Evolutionary conservation across 805 yeast species (phyloP), one percentile per base, ranked within the genome.

Genomic region (Spathaspora sp.): DNA sequence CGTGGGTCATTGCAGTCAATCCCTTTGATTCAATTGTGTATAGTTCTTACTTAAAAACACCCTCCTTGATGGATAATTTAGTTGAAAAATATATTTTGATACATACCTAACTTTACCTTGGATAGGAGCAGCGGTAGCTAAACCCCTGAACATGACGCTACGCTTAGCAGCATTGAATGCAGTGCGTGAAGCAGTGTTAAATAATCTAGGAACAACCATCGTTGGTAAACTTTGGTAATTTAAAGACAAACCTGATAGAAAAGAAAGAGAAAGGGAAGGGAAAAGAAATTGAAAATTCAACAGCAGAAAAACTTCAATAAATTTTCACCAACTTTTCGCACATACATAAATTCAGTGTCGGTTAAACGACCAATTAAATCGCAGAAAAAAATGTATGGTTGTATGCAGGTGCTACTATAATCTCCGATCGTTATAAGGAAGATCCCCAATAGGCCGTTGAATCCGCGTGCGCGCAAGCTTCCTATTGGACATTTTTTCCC

Each of bases 151-250:
- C 73, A 85, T 80, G 69, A 76, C 66, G 80, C 86, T 85, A 72
- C 91, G 89, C 81, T 84, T 87, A 67, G 91, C 96, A 65, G 93
- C 92, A 76, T 85, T 83, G 77, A 87, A 83, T 68, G 96, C 96
- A 70, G 87, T 81, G 78, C 91, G 90, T 65, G 96, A 83, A 68
- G 80, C 70, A 62, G 71, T 60, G 73, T 74, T 73, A 66, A 74
- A 71, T 72, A 75, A 73, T 73, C 78, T 75, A 62, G 79, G 79
- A 70, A 78, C 79, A 75, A 80, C 83, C 85, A 80, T 80, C 50
- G 55, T 52, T 44, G 47, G 26, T 31, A 23, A 58, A 60, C 62
- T 59, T 55, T 57, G 64, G 62, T 56, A 57, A 56, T 53, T 48
- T 54, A 57, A 58, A 57, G 60, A 55, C 54, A 31, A n/a, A 39